phyloP scores from a whole-genome alignment of 306 rosid genomes.

The Lagenaria siceraria region DNA sequence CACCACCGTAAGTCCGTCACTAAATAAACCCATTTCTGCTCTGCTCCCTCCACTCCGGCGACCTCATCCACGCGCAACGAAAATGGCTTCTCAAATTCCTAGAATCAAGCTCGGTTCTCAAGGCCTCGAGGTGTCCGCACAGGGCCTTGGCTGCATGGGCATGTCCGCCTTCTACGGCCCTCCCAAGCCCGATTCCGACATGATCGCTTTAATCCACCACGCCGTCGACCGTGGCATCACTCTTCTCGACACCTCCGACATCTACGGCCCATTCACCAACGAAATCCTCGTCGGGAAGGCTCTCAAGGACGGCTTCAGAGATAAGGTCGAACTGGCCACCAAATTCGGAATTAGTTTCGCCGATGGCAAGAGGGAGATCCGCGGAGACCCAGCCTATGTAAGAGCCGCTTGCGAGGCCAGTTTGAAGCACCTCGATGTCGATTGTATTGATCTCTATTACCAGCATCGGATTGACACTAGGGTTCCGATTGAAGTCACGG shows the following conservation, averaged over 20 bases:
- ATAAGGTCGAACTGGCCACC: constrained; percentile 32
- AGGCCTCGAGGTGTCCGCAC: constrained; percentile 47
- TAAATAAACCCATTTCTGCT: background rate
- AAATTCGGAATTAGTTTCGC: constrained; percentile 21
- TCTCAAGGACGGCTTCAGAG: constrained; percentile 23
- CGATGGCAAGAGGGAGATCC: constrained; percentile 19
- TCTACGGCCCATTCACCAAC: constrained; percentile 57
- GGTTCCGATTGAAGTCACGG: constrained; percentile 51
- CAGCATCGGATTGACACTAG: constrained; percentile 34
- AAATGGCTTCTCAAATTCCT: constrained; percentile 22
- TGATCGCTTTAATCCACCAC: constrained; percentile 45
- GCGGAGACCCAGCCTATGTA: constrained; percentile 48
- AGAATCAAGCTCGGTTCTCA: constrained; percentile 58
- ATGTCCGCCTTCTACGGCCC: constrained; percentile 35
- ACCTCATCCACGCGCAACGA: background rate
- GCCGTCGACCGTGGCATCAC: constrained; percentile 49
- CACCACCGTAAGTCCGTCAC: background rate
- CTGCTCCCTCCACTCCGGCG: background rate
- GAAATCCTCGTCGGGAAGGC: constrained; percentile 26
- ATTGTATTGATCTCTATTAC: constrained; percentile 47
- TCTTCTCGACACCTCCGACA: constrained; percentile 51
- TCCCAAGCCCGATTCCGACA: background rate
- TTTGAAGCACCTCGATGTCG: constrained; percentile 34
- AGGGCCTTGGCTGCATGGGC: constrained; percentile 69
- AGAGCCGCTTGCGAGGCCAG: constrained; percentile 46